Conservation (phyloP, 345 rosid genomes). For the Nasturtium officinale region DNA sequence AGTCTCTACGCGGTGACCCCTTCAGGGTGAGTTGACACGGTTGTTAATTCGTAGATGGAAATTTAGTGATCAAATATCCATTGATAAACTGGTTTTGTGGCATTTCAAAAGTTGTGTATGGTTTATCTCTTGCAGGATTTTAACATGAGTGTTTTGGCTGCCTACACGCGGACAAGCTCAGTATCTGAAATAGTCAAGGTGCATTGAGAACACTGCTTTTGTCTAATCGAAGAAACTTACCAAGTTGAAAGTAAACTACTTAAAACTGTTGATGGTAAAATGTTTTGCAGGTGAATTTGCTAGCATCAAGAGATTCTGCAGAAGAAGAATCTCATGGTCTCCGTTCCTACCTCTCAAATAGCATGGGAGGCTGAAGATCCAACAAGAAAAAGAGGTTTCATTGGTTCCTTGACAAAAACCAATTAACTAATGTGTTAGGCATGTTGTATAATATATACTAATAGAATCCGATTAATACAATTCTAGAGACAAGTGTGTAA, state of each 20-base stretch:
- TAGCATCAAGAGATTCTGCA: slow-evolving; percentile 54
- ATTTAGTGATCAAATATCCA: neutral
- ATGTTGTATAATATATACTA: slow-evolving; percentile 3
- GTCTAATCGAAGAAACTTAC: slow-evolving; percentile 6
- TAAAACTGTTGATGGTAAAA: neutral
- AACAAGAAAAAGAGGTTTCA: neutral
- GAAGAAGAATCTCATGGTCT: slow-evolving; percentile 50
- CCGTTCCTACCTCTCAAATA: slow-evolving; percentile 46
- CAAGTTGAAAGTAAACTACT: neutral
- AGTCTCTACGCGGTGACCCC: slow-evolving; percentile 93
- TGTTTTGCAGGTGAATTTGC: slow-evolving; percentile 72
- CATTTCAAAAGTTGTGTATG: slow-evolving; percentile 4
- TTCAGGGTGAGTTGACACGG: slow-evolving; percentile 62
- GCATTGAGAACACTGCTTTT: slow-evolving; percentile 6
- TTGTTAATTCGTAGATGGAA: neutral
- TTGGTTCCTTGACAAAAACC: slow-evolving; percentile 9
- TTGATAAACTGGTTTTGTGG: neutral
- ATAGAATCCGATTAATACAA: neutral
- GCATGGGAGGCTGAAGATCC: slow-evolving; percentile 64
- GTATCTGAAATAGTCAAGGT: slow-evolving; percentile 93
- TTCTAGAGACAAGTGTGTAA: neutral
- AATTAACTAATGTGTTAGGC: slow-evolving; percentile 9
- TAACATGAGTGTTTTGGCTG: slow-evolving; percentile 89
- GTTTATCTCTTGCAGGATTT: slow-evolving; percentile 58
- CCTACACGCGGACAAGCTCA: slow-evolving; percentile 73